Conservation (phyloP, 2,329 filamentous ascomycete genomes). For the Seiridium cupressi region DNA sequence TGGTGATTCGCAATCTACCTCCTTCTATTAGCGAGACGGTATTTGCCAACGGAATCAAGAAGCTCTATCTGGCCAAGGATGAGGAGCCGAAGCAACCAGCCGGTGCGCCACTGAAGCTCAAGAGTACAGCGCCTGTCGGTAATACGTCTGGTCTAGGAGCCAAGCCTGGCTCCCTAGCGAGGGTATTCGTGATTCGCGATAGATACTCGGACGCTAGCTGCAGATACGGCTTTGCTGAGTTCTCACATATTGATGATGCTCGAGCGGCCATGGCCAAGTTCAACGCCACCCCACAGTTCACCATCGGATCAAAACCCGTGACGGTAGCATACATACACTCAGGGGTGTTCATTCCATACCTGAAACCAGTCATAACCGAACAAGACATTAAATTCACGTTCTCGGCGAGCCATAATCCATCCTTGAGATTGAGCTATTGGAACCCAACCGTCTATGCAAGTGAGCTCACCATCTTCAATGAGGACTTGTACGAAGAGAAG, state of each 20-base stretch:
- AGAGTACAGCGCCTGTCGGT: conserved; percentile 55
- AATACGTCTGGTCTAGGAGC: conserved; percentile 65
- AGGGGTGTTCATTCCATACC: conserved; percentile 78
- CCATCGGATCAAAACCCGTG: conserved; percentile 71
- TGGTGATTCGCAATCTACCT: conserved; percentile 72
- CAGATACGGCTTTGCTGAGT: conserved; percentile 83
- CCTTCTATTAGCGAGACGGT: conserved; percentile 69
- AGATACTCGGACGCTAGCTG: conserved; percentile 69
- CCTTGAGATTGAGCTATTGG: conserved; percentile 71
- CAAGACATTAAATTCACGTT: conserved; percentile 66
- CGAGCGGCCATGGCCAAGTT: conserved; percentile 71
- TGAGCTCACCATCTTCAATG: conserved; percentile 57
- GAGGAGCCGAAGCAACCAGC: conserved; percentile 45
- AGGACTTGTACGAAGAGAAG: conserved; percentile 40
- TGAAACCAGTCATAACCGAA: conserved; percentile 49
- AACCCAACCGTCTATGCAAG: conserved; percentile 71
- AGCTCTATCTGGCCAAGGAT: conserved; percentile 63
- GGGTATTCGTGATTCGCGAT: conserved; percentile 76
- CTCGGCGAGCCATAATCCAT: conserved; percentile 65
- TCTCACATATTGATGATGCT: conserved; percentile 73
- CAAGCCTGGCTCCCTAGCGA: conserved; percentile 69
- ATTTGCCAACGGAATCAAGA: conserved; percentile 70
- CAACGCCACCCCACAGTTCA: conserved; percentile 71
- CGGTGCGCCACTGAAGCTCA: conserved; percentile 51
- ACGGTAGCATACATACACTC: conserved; percentile 74